Base-by-base conservation (phyloP, 805 yeast species). In the Danielozyma ontarioensis region DNA sequence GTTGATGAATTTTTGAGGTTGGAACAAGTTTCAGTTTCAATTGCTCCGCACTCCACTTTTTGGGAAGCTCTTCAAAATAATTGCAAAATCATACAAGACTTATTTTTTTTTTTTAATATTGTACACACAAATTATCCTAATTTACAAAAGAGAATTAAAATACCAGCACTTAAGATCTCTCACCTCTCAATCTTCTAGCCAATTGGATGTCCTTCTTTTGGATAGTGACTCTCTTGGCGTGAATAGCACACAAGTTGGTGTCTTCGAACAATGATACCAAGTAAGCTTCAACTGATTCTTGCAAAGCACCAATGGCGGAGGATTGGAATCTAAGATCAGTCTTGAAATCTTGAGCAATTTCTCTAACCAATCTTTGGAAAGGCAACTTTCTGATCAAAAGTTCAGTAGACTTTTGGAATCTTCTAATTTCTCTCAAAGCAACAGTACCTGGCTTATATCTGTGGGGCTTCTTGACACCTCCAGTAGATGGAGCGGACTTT, bases 371-470 rank as follows among this genome's bases (percentile, higher is more conserved):
- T 64, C 70, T 64, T 46, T 64, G 70, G 65, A 64, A 64, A 28
- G 70, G 70, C 50, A 64, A 64, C 57, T 64, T 64, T 63, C 70
- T 64, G 58, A 64, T 64, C 54, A 64, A 61, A 31, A 64, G 57
- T 50, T 64, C 70, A 44, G 70, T 64, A 26, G 70, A 64, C 51
- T 64, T 64, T 46, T 64, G 70, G 59, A 64, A 64, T 59, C 70
- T 62, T 62, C 70, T 62, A 46, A 64, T 64, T 59, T 64, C 70
- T 62, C 70, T 62, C 58, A 64, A 64, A 44, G 70, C 70, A 39
- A 64, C 70, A 53, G 70, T 64, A 64, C 70, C 70, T 45, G 70
- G 70, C 64, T 64, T 64, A 59, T 64, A 64, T 64, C 70, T 64
- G 68, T 64, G 70, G 31, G 70, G 70, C 57, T 64, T 64, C 62